Percentiles rank a stretch among this genome's conserved stretches.
These are phyloP conservation scores for Ascochyta koolunga DNA, from an alignment of 2,329 filamentous ascomycete species.

Conservation along the genomic window DNA sequence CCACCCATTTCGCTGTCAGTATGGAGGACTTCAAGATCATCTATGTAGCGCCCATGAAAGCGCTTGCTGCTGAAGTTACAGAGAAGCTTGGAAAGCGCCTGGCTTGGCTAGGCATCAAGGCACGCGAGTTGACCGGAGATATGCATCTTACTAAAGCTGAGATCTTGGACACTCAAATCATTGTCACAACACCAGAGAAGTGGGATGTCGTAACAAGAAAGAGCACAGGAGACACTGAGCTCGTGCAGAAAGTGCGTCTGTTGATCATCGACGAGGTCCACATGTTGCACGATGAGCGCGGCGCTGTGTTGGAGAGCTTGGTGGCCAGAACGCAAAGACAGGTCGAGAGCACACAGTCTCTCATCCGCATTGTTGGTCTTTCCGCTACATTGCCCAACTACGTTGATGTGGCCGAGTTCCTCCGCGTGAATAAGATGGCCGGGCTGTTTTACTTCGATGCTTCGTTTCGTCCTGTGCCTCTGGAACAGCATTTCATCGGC, in stretches of 20 bases:
- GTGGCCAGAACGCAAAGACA: constrained; percentile 94
- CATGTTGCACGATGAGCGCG: constrained; percentile 98
- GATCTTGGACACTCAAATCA: constrained; percentile 94
- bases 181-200: constrained; percentile 98
- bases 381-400: constrained; percentile 97
- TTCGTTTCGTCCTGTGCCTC: constrained; percentile 92
- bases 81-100: constrained; percentile 91
- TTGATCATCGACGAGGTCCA: constrained; percentile 99
- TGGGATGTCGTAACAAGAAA: constrained; percentile 99
- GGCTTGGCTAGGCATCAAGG: constrained; percentile 90
- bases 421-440: constrained; percentile 91
- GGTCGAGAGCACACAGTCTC: constrained; percentile 95
- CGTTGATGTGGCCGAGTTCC: constrained; percentile 93
- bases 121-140: constrained; percentile 93
- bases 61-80: constrained; percentile 92
- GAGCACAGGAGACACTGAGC: constrained; percentile 93
- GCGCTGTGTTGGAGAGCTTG: constrained; percentile 92
- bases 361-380: constrained; percentile 94
- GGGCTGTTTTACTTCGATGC: constrained; percentile 97
- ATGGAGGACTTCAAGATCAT: constrained; percentile 95
- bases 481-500: constrained; percentile 97
- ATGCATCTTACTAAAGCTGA: constrained; percentile 99
- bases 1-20: constrained; percentile 81
- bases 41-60: constrained; percentile 99
- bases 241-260: constrained; percentile 94